phyloP scores from a whole-genome alignment of 257 asterid species.

The Solanum lycopersicoides region DNA sequence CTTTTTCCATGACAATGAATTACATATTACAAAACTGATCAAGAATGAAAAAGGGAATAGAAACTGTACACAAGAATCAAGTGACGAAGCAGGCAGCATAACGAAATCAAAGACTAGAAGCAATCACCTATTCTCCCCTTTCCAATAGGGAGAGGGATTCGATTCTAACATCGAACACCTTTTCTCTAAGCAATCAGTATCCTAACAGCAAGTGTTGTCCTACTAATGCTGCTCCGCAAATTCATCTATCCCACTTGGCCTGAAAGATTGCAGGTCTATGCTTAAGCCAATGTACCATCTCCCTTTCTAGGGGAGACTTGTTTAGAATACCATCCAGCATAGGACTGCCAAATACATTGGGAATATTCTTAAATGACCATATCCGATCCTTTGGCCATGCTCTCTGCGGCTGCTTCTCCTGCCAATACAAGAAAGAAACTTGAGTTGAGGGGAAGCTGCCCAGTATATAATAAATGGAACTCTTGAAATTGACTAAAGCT shows the following conservation, averaged over 20 bases:
- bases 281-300: constrained; percentile 84
- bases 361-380: constrained; percentile 71
- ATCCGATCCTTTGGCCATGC: constrained; percentile 88
- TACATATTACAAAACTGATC: constrained; percentile 38
- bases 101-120: neutral
- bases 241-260: constrained; percentile 85
- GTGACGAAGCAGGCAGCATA: constrained; percentile 9
- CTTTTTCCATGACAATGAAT: constrained; percentile 23
- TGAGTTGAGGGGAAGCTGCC: neutral
- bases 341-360: constrained; percentile 72
- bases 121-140: neutral
- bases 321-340: constrained; percentile 68
- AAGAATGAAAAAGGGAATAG: constrained; percentile 16
- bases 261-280: constrained; percentile 70
- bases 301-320: constrained; percentile 50
- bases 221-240: constrained; percentile 31
- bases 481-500: neutral
- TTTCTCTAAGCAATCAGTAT: neutral
- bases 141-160: neutral
- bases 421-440: constrained; percentile 2
- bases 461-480: neutral
- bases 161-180: neutral
- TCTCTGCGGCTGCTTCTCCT: constrained; percentile 92
- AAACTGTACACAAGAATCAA: constrained; percentile 77
- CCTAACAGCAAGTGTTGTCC: constrained; percentile 11